phyloP scores from a whole-genome alignment of 345 rosid genomes.

The Dipteronia dyeriana region DNA sequence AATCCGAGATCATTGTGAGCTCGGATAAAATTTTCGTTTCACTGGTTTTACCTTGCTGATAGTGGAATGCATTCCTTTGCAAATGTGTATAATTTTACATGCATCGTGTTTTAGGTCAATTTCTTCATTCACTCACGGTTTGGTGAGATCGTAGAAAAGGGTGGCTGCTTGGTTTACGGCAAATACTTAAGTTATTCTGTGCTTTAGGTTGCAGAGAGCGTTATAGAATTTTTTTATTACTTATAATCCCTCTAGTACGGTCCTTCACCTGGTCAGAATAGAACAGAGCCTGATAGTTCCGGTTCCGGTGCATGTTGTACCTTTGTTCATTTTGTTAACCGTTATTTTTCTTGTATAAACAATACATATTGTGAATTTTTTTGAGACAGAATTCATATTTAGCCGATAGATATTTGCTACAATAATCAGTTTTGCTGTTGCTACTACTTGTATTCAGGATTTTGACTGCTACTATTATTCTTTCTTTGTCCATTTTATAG shows the following conservation, averaged over 20 bases:
- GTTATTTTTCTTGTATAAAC: slow-evolving; percentile 48
- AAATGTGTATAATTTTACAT: slow-evolving; percentile 55
- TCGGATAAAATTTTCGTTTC: slow-evolving; percentile 12
- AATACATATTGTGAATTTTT: slow-evolving; percentile 42
- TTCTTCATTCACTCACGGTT: slow-evolving; percentile 22
- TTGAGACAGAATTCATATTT: slow-evolving; percentile 37
- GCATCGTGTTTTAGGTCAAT: slow-evolving; percentile 29
- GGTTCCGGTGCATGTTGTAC: slow-evolving; percentile 45
- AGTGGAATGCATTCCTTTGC: slow-evolving; percentile 41
- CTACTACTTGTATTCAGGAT: neutral
- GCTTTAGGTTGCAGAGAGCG: slow-evolving; percentile 10
- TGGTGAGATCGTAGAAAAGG: slow-evolving; percentile 32
- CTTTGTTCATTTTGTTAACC: slow-evolving; percentile 23
- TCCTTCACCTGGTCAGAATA: slow-evolving; percentile 26
- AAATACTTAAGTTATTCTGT: slow-evolving; percentile 11
- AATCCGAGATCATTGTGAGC: slow-evolving; percentile 1
- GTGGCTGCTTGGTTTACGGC: slow-evolving; percentile 28
- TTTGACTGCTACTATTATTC: neutral
- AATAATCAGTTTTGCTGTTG: slow-evolving; percentile 4
- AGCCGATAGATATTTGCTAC: slow-evolving; percentile 20
- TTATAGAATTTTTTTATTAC: slow-evolving; percentile 21
- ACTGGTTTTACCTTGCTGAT: slow-evolving; percentile 19
- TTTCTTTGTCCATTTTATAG: neutral
- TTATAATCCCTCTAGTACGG: slow-evolving; percentile 13
- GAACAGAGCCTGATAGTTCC: slow-evolving; percentile 28